Conservation (phyloP, 306 rosid genomes). For the Castanea mollissima region DNA sequence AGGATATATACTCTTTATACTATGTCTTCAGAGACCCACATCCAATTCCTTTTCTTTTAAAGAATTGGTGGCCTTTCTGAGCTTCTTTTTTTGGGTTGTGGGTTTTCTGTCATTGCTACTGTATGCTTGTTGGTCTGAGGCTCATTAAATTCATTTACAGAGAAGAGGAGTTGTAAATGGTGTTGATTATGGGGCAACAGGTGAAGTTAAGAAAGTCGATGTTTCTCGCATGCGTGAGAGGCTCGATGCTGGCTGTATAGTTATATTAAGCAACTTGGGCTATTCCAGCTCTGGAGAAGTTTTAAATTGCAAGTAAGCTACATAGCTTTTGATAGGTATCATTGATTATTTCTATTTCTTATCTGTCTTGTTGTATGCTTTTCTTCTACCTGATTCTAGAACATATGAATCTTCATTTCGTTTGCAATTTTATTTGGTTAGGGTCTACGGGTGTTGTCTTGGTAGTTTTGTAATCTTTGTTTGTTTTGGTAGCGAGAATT, state of each 20-base stretch:
- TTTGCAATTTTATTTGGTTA: too few relatives aligned
- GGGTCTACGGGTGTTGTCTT: neutral
- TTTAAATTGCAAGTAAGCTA: slow-evolving; percentile 96
- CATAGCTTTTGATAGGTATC: slow-evolving; percentile 8
- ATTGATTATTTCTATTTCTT: neutral
- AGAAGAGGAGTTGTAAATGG: slow-evolving; percentile 90
- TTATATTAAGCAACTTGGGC: slow-evolving; percentile 91
- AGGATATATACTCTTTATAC: slow-evolving; percentile 25
- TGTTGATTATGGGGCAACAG: slow-evolving; percentile 94
- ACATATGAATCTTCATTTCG: too few relatives aligned
- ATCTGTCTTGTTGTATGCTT: neutral
- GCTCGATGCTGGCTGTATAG: slow-evolving; percentile 92
- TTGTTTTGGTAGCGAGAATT: neutral
- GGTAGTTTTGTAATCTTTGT: neutral
- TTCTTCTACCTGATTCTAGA: neutral
- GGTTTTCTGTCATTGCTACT: slow-evolving; percentile 12
- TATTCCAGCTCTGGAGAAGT: slow-evolving; percentile 98
- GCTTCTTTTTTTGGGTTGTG: slow-evolving; percentile 15
- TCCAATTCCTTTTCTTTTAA: slow-evolving; percentile 7
- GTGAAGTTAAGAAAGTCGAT: slow-evolving; percentile 91
- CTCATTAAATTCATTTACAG: slow-evolving; percentile 46
- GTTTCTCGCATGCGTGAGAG: slow-evolving; percentile 86
- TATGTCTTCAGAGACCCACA: neutral
- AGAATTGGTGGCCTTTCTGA: slow-evolving; percentile 20
- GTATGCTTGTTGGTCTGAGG: slow-evolving; percentile 2